A percentile compares a stretch with the other conserved stretches of the same genome.
Conservation (phyloP, 2,329 filamentous ascomycete genomes). For the Talaromyces sp. region DNA sequence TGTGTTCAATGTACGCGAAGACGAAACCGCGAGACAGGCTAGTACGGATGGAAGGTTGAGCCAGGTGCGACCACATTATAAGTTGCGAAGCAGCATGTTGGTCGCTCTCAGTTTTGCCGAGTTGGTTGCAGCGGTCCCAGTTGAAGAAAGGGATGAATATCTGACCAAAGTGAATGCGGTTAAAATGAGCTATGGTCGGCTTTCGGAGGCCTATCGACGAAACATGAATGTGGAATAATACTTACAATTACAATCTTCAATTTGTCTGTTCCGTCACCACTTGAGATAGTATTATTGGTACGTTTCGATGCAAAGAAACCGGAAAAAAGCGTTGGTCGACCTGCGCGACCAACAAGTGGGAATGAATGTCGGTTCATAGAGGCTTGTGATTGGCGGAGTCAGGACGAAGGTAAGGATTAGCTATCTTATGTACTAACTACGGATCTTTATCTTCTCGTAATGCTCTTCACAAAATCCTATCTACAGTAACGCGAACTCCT, state of each 20-base stretch:
- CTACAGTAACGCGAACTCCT: constrained; percentile 10
- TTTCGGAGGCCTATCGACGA: constrained; percentile 14
- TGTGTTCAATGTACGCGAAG: constrained; percentile 14
- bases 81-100: constrained; percentile 12
- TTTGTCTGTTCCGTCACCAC: neutral
- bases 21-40: constrained; percentile 5
- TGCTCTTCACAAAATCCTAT: constrained; percentile 1
- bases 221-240: constrained; percentile 12
- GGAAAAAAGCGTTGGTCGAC: neutral
- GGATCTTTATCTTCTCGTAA: neutral
- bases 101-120: constrained; percentile 14
- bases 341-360: no score
- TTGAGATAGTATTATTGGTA: neutral
- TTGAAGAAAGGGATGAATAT: constrained; percentile 1
- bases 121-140: constrained; percentile 7
- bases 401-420: neutral
- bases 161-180: neutral
- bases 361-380: neutral
- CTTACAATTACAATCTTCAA: neutral
- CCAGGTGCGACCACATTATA: constrained; percentile 14
- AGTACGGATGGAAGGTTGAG: constrained; percentile 9
- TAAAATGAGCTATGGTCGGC: constrained; percentile 13
- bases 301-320: neutral
- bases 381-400: neutral
- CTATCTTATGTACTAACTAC: neutral